Base-by-base conservation (phyloP, 352 stramenopile genomes). In the Pythium pyrilobum region DNA sequence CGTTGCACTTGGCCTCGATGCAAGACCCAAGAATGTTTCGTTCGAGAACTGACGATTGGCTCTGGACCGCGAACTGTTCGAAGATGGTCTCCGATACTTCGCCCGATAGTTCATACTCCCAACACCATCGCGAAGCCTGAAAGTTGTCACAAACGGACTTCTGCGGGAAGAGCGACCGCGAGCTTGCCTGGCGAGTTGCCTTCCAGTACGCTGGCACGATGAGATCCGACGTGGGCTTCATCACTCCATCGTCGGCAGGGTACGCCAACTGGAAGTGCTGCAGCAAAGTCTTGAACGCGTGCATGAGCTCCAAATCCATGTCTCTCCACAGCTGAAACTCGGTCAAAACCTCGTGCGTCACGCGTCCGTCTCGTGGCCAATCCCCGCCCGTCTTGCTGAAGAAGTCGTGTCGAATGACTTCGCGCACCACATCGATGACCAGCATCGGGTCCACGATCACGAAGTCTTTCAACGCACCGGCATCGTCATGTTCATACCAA, bases 201-300 rank as follows among this genome's bases (percentile, higher is more conserved):
- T 40, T 50, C 41, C 27, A 46, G 59, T 53, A 52, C 23, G 42
- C 25, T 2, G 49, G 46, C 8, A 48, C 52, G 36, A 44, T 55
- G 2, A 56, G 40, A 34, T 63, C 55, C 20, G 36, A 56, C 5
- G 57, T 52, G 38, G 34, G 50, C 32, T 33, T 53, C 49, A 55
- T 44, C 5, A 39, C 45, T 5, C 51, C 42, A 25, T 45, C 60
- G 7, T 57, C 59, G 7, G 45, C 50, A 10, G 55, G 31, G 34
- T 60, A 66, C 11, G 40, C 58, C 4, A 66, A 18, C 20, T 66
- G 51, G 38, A 62, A 66, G n/a, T 42, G 39, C 47, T 65, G 51
- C 4, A 72, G 37, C 12, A 72, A 42, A 32, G 31, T n/a, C 52
- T 72, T 72, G 45, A 72, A 59, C n/a, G 53, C 47, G 32, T 64